Conservation (phyloP, 495 filamentous ascomycete species). For the Tuber calosporum region DNA sequence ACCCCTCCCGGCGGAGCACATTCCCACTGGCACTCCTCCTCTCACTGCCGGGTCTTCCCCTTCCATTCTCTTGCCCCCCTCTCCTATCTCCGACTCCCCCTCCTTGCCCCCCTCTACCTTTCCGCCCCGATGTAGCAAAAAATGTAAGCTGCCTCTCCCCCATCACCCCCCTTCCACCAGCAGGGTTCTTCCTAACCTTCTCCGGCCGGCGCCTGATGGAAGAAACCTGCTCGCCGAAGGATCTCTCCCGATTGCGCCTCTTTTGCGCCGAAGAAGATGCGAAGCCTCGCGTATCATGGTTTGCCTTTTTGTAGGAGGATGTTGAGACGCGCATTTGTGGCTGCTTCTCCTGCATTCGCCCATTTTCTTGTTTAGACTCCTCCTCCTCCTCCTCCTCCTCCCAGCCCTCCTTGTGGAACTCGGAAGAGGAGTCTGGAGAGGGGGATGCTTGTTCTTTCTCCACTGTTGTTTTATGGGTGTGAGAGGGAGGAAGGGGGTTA, state of each 20-base stretch:
- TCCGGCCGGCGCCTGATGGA: conserved; percentile 45
- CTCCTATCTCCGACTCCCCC: conserved; percentile 28
- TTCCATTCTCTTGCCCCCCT: conserved; percentile 35
- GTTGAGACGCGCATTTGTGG: conserved; percentile 62
- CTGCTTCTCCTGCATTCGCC: conserved; percentile 20
- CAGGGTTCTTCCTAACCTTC: conserved; percentile 46
- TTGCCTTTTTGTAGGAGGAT: conserved; percentile 53
- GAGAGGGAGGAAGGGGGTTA: conserved; percentile 40
- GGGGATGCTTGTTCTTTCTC: conserved; percentile 55
- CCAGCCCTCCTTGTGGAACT: neutral
- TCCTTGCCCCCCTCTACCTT: conserved; percentile 34
- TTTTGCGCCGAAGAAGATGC: conserved; percentile 45
- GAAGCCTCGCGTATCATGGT: conserved; percentile 46
- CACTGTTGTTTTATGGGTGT: conserved; percentile 57
- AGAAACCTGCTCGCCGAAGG: conserved; percentile 64
- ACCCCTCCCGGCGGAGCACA: conserved; percentile 50
- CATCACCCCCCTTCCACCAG: conserved; percentile 52
- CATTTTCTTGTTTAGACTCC: conserved; percentile 12
- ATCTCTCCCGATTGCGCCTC: conserved; percentile 48
- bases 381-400: conserved; percentile 29
- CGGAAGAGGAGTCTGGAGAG: conserved; percentile 41
- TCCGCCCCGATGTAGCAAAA: conserved; percentile 57
- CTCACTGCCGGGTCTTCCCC: conserved; percentile 47
- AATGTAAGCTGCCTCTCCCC: conserved; percentile 81
- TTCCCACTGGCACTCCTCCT: conserved; percentile 66